Percentiles rank a stretch among this genome's conserved stretches.
These are phyloP conservation scores for Hanseniaspora hatyaiensis DNA, from an alignment of 805 yeast species.

Conservation along the genomic window DNA sequence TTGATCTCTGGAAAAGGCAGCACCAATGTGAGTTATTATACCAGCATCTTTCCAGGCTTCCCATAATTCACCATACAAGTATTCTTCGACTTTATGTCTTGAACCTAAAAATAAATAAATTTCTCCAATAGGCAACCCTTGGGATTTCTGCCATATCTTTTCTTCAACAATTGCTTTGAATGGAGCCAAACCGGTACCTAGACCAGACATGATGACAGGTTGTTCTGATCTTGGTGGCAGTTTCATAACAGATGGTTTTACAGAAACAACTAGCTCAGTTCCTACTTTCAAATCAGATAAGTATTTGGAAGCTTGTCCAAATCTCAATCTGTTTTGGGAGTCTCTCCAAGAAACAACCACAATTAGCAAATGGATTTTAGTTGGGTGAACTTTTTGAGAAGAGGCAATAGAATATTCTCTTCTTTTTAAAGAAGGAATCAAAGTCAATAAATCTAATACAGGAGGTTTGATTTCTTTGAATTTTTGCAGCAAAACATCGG, in stretches of 20 bases:
- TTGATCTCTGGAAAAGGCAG: slow-evolving; percentile 97
- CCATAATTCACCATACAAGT: slow-evolving; percentile 92
- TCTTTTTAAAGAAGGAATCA: slow-evolving; percentile 82
- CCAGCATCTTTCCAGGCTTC: slow-evolving; percentile 93
- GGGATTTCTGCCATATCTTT: slow-evolving; percentile 82
- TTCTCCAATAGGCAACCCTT: slow-evolving; percentile 82
- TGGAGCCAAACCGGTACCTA: slow-evolving; percentile 96
- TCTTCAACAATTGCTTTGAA: slow-evolving; percentile 96
- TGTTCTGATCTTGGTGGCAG: slow-evolving; percentile 76
- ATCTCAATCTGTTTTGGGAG: slow-evolving; percentile 70
- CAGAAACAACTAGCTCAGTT: slow-evolving; percentile 79
- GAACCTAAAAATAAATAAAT: slow-evolving; percentile 83
- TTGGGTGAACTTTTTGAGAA: slow-evolving; percentile 83
- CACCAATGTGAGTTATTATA: slow-evolving; percentile 84
- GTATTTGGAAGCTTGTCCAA: slow-evolving; percentile 89
- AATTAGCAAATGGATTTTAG: slow-evolving; percentile 78
- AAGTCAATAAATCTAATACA: slow-evolving; percentile 52
- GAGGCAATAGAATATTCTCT: slow-evolving; percentile 97
- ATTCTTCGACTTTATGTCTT: slow-evolving; percentile 90
- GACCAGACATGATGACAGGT: slow-evolving; percentile 92
- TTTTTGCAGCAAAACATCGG: slow-evolving; percentile 58
- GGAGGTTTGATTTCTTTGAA: slow-evolving; percentile 75
- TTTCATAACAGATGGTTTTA: slow-evolving; percentile 95
- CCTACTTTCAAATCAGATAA: slow-evolving; percentile 70
- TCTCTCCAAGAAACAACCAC: slow-evolving; percentile 96